These are phyloP conservation scores for Kickxella alabastrina DNA, from an alignment of 192 early-diverging fungal species.

Conservation along the genomic window DNA sequence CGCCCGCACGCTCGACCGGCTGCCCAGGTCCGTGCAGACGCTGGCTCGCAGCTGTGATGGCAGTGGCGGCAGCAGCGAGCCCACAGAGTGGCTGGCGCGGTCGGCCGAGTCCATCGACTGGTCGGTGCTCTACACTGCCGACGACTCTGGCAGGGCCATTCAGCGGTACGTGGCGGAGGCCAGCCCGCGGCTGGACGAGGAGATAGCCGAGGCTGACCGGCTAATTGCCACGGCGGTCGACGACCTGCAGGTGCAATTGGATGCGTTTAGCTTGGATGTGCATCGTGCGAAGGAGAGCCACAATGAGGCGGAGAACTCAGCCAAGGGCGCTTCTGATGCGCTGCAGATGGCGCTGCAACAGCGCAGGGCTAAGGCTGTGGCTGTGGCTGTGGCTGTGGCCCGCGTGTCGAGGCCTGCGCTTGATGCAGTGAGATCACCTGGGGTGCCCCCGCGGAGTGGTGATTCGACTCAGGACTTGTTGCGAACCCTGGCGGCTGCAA, in stretches of 20 bases:
- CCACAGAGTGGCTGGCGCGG: slow-evolving; percentile 1
- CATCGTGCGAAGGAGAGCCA: slow-evolving; percentile 21
- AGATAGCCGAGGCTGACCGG: slow-evolving; percentile 28
- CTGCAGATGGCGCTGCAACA: slow-evolving; percentile 33
- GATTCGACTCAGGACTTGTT: slow-evolving; percentile 28
- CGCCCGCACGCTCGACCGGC: slow-evolving; percentile 22
- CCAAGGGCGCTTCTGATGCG: not conserved
- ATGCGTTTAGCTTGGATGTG: slow-evolving; percentile 40
- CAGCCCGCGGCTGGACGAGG: not conserved
- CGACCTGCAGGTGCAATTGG: slow-evolving; percentile 39
- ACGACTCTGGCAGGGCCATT: not conserved
- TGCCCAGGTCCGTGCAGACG: slow-evolving; percentile 27
- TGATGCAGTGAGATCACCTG: too few species aligned
- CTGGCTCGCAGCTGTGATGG: too few species aligned
- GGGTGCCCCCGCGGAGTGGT: not conserved
- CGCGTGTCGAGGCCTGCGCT: not conserved
- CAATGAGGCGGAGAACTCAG: not conserved
- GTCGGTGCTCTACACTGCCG: not conserved
- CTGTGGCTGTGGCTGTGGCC: not conserved
- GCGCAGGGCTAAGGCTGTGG: slow-evolving; percentile 22
- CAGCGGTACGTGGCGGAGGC: not conserved
- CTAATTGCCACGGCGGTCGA: slow-evolving; percentile 15
- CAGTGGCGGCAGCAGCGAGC: not conserved
- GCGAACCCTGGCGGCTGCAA: slow-evolving; percentile 28
- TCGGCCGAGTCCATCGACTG: slow-evolving; percentile 19